Evolutionary conservation across 306 rosid species (phyloP).

Genomic region (Vigna angularis): DNA sequence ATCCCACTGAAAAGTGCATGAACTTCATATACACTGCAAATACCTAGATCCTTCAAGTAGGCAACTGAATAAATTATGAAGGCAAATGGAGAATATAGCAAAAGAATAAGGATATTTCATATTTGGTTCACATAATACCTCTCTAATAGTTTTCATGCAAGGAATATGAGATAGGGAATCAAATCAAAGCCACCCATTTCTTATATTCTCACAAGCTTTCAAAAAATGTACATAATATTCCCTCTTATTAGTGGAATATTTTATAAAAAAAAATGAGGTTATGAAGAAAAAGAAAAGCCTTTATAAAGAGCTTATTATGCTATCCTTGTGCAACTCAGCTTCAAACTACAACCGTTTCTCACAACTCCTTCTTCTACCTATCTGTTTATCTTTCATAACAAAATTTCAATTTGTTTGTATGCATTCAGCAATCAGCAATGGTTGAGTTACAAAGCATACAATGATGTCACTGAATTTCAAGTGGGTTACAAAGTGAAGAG

Average conservation of each 20-base stretch:
- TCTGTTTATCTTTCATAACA: not conserved
- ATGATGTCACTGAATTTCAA: not conserved
- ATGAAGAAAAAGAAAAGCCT: constrained; percentile 13
- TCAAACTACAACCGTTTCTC: constrained; percentile 14
- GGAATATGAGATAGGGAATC: constrained; percentile 54
- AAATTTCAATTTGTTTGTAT: not conserved
- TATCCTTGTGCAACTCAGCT: constrained; percentile 16
- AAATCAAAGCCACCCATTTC: constrained; percentile 60
- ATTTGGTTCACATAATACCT: constrained; percentile 31
- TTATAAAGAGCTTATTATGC: constrained; percentile 37
- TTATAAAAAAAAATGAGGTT: not conserved
- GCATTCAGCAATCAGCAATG: not conserved
- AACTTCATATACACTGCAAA: not conserved
- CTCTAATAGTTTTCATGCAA: not conserved
- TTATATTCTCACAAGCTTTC: constrained; percentile 38
- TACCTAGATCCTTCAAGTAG: not conserved
- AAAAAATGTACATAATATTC: not conserved
- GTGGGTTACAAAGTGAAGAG: not conserved
- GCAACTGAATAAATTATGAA: constrained; percentile 28
- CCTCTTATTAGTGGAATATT: too few relatives aligned
- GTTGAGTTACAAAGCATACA: not conserved
- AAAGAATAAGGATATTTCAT: constrained; percentile 53
- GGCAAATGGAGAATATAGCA: constrained; percentile 45
- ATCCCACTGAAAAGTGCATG: not conserved
- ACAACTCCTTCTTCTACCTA: constrained; percentile 28